Percentiles rank a stretch among this genome's conserved stretches.
Conservation (phyloP, 2,329 filamentous ascomycete species). For the Cyclaneusma minus region DNA sequence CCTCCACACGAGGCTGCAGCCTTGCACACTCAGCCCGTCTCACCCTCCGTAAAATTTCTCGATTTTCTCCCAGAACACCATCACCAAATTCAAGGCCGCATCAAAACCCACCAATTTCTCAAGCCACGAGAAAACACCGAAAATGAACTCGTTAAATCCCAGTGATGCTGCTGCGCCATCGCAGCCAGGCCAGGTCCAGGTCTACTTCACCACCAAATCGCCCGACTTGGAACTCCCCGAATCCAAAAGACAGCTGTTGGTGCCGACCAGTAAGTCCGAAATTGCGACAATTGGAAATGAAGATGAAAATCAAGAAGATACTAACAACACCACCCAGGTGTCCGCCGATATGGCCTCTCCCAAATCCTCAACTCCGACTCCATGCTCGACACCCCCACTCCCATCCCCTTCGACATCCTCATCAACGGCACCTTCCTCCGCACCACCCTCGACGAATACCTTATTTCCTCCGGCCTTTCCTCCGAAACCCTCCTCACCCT, state of each 20-base stretch:
- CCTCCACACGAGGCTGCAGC: no score
- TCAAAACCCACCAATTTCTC: no score
- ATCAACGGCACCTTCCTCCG: slow-evolving; percentile 87
- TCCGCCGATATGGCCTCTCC: slow-evolving; percentile 55
- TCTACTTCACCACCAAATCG: slow-evolving; percentile 51
- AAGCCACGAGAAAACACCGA: no score
- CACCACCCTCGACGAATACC: slow-evolving; percentile 79
- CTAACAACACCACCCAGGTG: slow-evolving; percentile 27
- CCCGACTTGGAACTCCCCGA: slow-evolving; percentile 47
- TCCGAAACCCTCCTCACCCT: slow-evolving; percentile 75
- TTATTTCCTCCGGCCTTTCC: slow-evolving; percentile 73
- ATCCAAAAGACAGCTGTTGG: slow-evolving; percentile 43
- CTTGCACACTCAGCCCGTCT: no score
- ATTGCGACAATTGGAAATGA: background rate
- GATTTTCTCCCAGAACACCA: no score
- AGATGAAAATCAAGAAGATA: background rate
- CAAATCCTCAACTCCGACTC: slow-evolving; percentile 57
- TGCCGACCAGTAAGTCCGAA: slow-evolving; percentile 36
- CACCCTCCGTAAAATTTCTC: no score
- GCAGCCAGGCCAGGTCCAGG: slow-evolving; percentile 39
- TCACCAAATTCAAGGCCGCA: no score
- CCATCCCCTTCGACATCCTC: slow-evolving; percentile 84
- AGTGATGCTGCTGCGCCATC: no score
- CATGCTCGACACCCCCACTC: slow-evolving; percentile 47
- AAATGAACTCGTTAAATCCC: no score